Evolutionary conservation across 257 asterid genomes (phyloP).

Genomic region (Oldenlandia corymbosa): DNA sequence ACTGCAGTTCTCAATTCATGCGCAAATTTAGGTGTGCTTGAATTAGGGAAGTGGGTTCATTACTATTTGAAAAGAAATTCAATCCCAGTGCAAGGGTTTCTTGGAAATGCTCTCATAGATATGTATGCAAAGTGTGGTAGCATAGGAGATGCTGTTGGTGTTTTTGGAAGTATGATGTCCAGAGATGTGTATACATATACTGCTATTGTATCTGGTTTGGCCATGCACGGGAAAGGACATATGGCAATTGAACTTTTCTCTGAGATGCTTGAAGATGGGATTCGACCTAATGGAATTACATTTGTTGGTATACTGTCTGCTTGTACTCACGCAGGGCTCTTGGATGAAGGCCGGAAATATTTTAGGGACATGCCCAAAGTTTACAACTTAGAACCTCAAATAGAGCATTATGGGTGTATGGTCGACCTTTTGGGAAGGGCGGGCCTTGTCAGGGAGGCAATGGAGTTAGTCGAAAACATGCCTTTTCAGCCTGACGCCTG

Average conservation of each 20-base stretch:
- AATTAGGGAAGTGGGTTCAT: conserved; percentile 41
- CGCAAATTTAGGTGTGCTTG: conserved; percentile 37
- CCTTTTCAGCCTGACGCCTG: conserved; percentile 28
- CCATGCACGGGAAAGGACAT: conserved; percentile 31
- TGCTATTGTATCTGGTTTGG: conserved; percentile 28
- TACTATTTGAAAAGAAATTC: conserved; percentile 26
- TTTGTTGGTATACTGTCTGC: conserved; percentile 35
- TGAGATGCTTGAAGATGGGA: conserved; percentile 26
- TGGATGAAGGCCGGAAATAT: conserved; percentile 25
- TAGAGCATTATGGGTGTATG: conserved; percentile 38
- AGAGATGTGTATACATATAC: conserved; percentile 35
- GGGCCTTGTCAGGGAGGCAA: conserved; percentile 29
- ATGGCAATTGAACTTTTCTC: conserved; percentile 26
- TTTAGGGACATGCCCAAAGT: conserved; percentile 28
- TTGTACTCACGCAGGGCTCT: conserved; percentile 30
- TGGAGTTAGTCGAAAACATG: conserved; percentile 23
- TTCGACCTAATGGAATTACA: conserved; percentile 33
- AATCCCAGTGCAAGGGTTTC: conserved; percentile 15
- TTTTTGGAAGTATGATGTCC: conserved; percentile 21
- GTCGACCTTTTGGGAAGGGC: conserved; percentile 34
- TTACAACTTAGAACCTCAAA: conserved; percentile 27
- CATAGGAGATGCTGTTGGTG: conserved; percentile 18
- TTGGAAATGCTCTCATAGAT: conserved; percentile 46
- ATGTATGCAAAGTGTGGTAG: conserved; percentile 46
- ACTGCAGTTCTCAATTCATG: conserved; percentile 38